Evolutionary conservation across 441 rosid genomes (phyloP), one percentile per base, ranked within the genome.

Genomic region (Manihot esculenta): DNA sequence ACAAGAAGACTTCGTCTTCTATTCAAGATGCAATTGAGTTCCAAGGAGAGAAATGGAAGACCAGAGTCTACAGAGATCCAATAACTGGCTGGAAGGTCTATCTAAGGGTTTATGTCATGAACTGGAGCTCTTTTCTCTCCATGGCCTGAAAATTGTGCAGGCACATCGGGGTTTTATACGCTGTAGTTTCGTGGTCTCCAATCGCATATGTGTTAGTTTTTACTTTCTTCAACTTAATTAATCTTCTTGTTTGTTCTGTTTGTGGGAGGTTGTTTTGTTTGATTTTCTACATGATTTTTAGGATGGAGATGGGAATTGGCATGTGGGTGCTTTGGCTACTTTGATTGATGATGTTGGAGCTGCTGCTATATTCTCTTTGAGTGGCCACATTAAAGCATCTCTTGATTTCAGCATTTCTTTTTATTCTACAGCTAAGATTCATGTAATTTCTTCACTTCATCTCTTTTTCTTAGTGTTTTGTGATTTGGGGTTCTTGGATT

Each of bases 281-380:
- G 51, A 35, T 12, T 27, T 38, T 21, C 67, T 7, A 18, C 9
- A 61, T 53, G 54, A 1, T 57, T 13, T 20, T 1, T 30, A 87
- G 95, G 89, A 84, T 71, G 62, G 68, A 44, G 79, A 84, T 77
- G 88, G 92, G 51, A 83, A 74, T 64, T 89, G 90, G 93, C 80
- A 80, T 1, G 72, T 64, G 17, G 95, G 93, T 74, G 88, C 86
- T 0, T 82, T 89, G 49, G 81, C 87, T 14, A 72, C 87, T 1
- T 59, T 81, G 74, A 79, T 91, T 18, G 94, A 88, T 21, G 66
- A 74, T 33, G 76, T 87, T 11, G 91, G 84, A 0, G 84, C 84
- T 10, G 66, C 77, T 15, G 84, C 85, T 14, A 74, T 82, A 1
- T 80, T 72, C 74, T 81, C 85, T 27, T 12, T 48, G 3, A 78